Evolutionary conservation across 163 green algal genomes (phyloP), one percentile per base, ranked within the genome.

Genomic region (Prototheca cutis): DNA sequence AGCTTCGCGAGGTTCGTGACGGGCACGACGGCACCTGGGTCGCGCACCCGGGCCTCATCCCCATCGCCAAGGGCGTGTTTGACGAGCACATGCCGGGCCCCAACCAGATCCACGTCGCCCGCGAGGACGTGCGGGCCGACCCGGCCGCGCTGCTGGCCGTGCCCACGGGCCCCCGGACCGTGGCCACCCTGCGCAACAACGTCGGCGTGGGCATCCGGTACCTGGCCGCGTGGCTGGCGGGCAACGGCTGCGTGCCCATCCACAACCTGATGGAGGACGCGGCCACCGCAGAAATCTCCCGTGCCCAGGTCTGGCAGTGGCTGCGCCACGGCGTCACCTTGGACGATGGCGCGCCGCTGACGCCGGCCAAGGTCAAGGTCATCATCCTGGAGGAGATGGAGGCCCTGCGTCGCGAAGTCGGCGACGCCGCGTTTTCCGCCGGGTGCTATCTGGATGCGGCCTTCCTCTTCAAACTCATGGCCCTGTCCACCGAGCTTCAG

Each of bases 241-340:
- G 87, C 49, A 74, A 84, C n/a, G 87, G 87, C 55, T 95, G 85
- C 59, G 86, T 95, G 62, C 87, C 87, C 53, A 79, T 95, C 52
- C 74, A 94, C 77, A 88, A 91, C 69, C 80, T 95, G 8, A 95
- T 95, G 87, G 87, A 95, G 76, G 87, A 95, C 55, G 87, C 87
- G 0, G 87, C 87, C n/a, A 95, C 87, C 4, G 87, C 86, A 15
- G 87, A 95, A 76, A 94, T 94, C 66, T 83, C 63, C 52, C 77
- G 85, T 65, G 80, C 68, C 6, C 78, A 76, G 55, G 63, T 90
- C 59, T 95, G 87, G 83, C 85, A 93, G 79, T 93, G 85, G 85
- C 69, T 90, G 61, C 74, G 73, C 18, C 79, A 90, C 66, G 72
- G 73, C 25, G 83, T 76, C 19, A 49, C 51, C 8, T 86, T 90